phyloP scores from a whole-genome alignment of 805 yeast genomes.

The Scheffersomyces coipomensis region DNA sequence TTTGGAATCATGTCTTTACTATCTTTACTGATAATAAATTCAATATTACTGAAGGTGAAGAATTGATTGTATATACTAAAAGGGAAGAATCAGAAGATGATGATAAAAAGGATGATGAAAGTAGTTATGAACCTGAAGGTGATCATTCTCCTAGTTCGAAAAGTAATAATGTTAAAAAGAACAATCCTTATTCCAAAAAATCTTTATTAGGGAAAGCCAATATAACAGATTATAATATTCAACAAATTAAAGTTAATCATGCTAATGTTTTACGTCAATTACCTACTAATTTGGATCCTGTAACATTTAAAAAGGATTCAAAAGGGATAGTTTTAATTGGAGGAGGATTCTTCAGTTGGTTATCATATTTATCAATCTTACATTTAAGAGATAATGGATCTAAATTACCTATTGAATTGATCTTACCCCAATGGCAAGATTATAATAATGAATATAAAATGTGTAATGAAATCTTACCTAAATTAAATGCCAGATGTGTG shows the following conservation, averaged over 20 bases:
- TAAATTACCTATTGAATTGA: constrained; percentile 48
- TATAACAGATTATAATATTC: neutral
- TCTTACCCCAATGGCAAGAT: constrained; percentile 40
- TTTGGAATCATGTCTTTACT: constrained; percentile 18
- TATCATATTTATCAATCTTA: constrained; percentile 44
- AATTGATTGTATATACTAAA: constrained; percentile 1
- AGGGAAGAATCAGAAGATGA: constrained; percentile 1
- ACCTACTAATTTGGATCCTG: constrained; percentile 27
- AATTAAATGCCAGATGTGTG: constrained; percentile 45
- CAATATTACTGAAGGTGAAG: constrained; percentile 2
- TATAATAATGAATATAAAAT: constrained; percentile 41
- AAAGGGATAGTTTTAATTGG: constrained; percentile 51
- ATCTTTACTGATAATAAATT: constrained; percentile 9
- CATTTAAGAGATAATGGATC: constrained; percentile 46
- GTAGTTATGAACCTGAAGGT: neutral
- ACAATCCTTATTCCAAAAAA: neutral
- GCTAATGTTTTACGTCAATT: constrained; percentile 2
- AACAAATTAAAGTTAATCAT: constrained; percentile 2
- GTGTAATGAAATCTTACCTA: constrained; percentile 43
- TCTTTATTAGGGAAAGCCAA: neutral
- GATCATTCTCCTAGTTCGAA: too few species aligned
- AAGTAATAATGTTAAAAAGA: too few species aligned
- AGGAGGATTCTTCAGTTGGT: constrained; percentile 51
- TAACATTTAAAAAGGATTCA: constrained; percentile 27
- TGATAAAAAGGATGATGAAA: neutral